A percentile compares a stretch with the other conserved stretches of the same genome.
Evolutionary conservation across 169 alveolate species (phyloP).

Genomic region (Cryptosporidium muris): DNA sequence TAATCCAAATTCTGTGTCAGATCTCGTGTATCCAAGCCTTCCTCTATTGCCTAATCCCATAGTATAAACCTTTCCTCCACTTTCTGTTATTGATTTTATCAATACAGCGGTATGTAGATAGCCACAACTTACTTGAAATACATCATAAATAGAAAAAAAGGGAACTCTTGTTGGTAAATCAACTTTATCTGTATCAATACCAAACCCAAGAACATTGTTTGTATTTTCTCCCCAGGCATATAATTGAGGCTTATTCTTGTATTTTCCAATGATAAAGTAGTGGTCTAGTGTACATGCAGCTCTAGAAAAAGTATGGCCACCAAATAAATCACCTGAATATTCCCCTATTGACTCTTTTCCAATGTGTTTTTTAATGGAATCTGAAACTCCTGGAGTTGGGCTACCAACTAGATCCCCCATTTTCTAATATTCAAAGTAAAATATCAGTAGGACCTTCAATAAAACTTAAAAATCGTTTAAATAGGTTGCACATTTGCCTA

Average conservation of each 20-base stretch:
- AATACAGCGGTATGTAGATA: slow-evolving; percentile 44
- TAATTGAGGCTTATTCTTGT: slow-evolving; percentile 30
- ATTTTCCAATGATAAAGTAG: slow-evolving; percentile 31
- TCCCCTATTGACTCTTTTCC: slow-evolving; percentile 2
- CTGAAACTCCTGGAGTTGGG: slow-evolving; percentile 20
- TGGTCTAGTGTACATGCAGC: slow-evolving; percentile 44
- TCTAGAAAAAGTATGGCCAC: slow-evolving; percentile 44
- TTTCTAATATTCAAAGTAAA: no score
- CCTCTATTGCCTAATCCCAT: slow-evolving; percentile 65
- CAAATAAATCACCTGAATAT: slow-evolving; percentile 22
- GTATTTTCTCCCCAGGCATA: slow-evolving; percentile 42
- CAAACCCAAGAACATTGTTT: slow-evolving; percentile 37
- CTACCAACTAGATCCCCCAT: neutral
- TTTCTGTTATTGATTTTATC: slow-evolving; percentile 14
- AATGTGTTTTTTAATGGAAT: slow-evolving; percentile 23
- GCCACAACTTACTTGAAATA: slow-evolving; percentile 56
- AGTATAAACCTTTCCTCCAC: slow-evolving; percentile 38
- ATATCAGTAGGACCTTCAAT: no score
- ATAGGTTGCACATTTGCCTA: no score
- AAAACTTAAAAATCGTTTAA: no score
- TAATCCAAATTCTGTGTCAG: slow-evolving; percentile 41
- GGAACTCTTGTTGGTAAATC: slow-evolving; percentile 35
- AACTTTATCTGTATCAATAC: slow-evolving; percentile 21
- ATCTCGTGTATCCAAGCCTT: slow-evolving; percentile 39
- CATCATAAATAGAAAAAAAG: slow-evolving; percentile 25